Conservation (phyloP, 768 basidiomycete genomes). For the Leccinum aurantiacum region DNA sequence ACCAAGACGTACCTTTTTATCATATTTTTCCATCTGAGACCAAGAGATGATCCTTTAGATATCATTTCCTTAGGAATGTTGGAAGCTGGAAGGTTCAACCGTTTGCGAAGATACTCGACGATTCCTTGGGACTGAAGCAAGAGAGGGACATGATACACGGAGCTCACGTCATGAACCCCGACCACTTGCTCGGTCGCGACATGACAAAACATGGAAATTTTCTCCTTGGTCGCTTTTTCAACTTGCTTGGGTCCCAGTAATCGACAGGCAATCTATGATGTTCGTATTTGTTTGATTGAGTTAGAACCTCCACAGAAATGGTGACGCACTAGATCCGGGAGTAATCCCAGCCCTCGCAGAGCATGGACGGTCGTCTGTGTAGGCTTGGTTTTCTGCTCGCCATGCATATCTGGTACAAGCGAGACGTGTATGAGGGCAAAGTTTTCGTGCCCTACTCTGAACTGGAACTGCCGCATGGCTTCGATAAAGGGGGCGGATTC, state of each 20-base stretch:
- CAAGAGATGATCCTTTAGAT: slow-evolving; percentile 63
- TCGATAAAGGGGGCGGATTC: slow-evolving; percentile 98
- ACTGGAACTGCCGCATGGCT: slow-evolving; percentile 99
- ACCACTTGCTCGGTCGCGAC: slow-evolving; percentile 87
- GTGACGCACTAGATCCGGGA: slow-evolving; percentile 81
- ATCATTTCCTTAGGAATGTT: slow-evolving; percentile 54
- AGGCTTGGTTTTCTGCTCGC: slow-evolving; percentile 99
- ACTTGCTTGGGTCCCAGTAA: slow-evolving; percentile 77
- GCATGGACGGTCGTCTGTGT: slow-evolving; percentile 97
- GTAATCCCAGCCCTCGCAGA: slow-evolving; percentile 84
- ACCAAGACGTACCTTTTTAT: slow-evolving; percentile 64
- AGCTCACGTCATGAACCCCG: slow-evolving; percentile 94
- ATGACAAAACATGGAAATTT: slow-evolving; percentile 99
- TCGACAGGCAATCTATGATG: slow-evolving; percentile 84
- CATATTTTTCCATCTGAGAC: slow-evolving; percentile 76
- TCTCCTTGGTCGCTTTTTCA: slow-evolving; percentile 83
- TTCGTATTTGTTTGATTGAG: not conserved
- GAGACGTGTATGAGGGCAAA: slow-evolving; percentile 97
- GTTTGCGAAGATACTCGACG: slow-evolving; percentile 73
- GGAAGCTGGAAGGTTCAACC: slow-evolving; percentile 70
- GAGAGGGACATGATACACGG: slow-evolving; percentile 96
- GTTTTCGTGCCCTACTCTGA: slow-evolving; percentile 94
- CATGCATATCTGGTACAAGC: slow-evolving; percentile 97
- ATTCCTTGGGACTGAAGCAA: slow-evolving; percentile 93
- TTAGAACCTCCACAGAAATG: not conserved